Conservation (phyloP, 148 eudicot genomes). For the Rhododendron mucronatum region DNA sequence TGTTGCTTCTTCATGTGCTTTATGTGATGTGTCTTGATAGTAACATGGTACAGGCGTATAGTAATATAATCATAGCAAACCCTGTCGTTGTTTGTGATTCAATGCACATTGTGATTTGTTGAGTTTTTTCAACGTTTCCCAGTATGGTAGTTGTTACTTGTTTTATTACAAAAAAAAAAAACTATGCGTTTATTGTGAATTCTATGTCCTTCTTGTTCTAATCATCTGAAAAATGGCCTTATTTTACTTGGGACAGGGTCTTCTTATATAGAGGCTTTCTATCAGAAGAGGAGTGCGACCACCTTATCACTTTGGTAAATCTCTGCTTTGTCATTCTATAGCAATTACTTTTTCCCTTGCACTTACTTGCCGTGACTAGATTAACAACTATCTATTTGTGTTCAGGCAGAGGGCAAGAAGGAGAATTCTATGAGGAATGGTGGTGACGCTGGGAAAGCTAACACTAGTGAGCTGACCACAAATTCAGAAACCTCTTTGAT, state of each 20-base stretch:
- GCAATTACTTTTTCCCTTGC: neutral
- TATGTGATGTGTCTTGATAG: neutral
- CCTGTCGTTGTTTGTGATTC: neutral
- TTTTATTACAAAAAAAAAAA: neutral
- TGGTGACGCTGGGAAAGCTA: conserved; percentile 13
- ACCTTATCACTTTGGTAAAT: conserved; percentile 65
- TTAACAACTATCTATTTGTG: conserved; percentile 4
- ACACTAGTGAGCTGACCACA: conserved; percentile 18
- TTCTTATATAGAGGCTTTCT: conserved; percentile 68
- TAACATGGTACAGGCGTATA: neutral
- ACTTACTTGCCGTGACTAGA: conserved; percentile 1
- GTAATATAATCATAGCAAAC: neutral
- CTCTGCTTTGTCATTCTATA: conserved; percentile 2
- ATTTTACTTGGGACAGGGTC: conserved; percentile 46
- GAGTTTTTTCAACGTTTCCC: neutral
- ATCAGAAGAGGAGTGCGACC: conserved; percentile 73
- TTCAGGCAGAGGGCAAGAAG: conserved; percentile 36
- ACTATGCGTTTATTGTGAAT: neutral
- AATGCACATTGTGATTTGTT: neutral
- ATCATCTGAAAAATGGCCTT: conserved; percentile 10
- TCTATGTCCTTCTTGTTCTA: conserved; percentile 2
- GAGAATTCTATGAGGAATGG: conserved; percentile 13
- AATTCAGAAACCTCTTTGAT: conserved; percentile 23
- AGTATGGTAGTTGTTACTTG: neutral
- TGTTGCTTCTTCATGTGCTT: conserved; percentile 1